Base-by-base conservation (phyloP, 1,139 yeast genomes). In the Lodderomyces oxycetoniae region DNA sequence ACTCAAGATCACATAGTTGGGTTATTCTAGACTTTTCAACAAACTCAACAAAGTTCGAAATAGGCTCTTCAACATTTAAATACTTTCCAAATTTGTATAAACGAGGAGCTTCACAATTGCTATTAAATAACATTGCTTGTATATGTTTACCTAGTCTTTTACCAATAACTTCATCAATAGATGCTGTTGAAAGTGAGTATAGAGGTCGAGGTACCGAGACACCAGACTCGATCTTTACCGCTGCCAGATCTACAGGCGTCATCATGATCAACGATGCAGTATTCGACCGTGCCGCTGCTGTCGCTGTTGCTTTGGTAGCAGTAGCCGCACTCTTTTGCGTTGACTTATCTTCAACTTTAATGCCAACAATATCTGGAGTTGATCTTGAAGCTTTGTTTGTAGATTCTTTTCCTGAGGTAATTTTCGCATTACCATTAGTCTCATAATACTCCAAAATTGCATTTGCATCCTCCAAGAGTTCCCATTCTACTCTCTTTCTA, bases 401-500 rank as follows among this genome's bases (percentile, higher is more conserved):
- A n/a, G n/a, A n/a, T n/a, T n/a, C n/a, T n/a, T n/a, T n/a, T n/a
- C n/a, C n/a, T n/a, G n/a, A n/a, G n/a, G n/a, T n/a, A n/a, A n/a
- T n/a, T n/a, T n/a, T n/a, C n/a, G n/a, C n/a, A n/a, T n/a, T n/a
- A n/a, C n/a, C n/a, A n/a, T n/a, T n/a, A n/a, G n/a, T n/a, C n/a
- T n/a, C n/a, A n/a, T n/a, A n/a, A 40, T 81, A 82, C 7, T 65
- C 67, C 13, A 74, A 43, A 27, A 86, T 82, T 15, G 63, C 50
- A 28, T 68, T 74, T 0, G 88, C 67, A 55, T 89, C 97, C 28
- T 67, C 67, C 1, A 80, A 51, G 21, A 88, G 65, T 50, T 88
- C 97, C 42, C 71, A 67, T 45, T 91, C 98, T 2, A 83, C 59
- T 42, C 67, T 71, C 44, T 74, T 72, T 48, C 72, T 76, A 74